Percentiles rank a stretch among this genome's conserved stretches.
Conservation (phyloP, 768 basidiomycete genomes). For the Boletus vermiculosoides region DNA sequence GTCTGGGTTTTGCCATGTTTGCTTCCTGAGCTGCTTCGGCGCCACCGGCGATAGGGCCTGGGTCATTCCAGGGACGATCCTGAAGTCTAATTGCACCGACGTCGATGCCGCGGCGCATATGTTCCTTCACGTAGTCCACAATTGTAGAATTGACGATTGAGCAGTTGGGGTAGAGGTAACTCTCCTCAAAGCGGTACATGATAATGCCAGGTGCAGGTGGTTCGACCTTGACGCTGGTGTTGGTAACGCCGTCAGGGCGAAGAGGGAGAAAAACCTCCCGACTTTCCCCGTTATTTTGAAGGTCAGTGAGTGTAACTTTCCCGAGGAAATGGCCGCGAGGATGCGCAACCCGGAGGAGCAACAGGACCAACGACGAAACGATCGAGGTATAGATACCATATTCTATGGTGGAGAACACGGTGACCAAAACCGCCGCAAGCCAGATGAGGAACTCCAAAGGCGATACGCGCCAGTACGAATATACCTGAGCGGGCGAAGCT, state of each 20-base stretch:
- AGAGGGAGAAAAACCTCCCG: slow-evolving; percentile 89
- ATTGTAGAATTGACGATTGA: slow-evolving; percentile 66
- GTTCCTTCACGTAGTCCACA: slow-evolving; percentile 76
- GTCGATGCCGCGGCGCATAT: slow-evolving; percentile 76
- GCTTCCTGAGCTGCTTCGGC: slow-evolving; percentile 45
- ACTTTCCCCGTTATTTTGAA: slow-evolving; percentile 31
- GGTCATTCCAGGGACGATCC: slow-evolving; percentile 95
- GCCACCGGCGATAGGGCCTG: slow-evolving; percentile 59
- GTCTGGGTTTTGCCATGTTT: slow-evolving; percentile 56
- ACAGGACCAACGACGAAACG: slow-evolving; percentile 69
- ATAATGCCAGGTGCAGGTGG: slow-evolving; percentile 84
- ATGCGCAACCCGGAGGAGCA: slow-evolving; percentile 83
- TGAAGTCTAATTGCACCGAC: slow-evolving; percentile 56
- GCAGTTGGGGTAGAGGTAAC: slow-evolving; percentile 82
- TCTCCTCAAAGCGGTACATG: slow-evolving; percentile 91
- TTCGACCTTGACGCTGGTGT: slow-evolving; percentile 67
- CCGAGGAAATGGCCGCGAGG: slow-evolving; percentile 93
- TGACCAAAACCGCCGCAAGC: slow-evolving; percentile 81
- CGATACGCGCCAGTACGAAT: slow-evolving; percentile 89
- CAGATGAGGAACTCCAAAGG: slow-evolving; percentile 93
- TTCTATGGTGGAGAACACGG: slow-evolving; percentile 92
- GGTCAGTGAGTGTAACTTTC: slow-evolving; percentile 59
- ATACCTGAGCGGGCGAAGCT: slow-evolving; percentile 77
- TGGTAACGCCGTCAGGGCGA: slow-evolving; percentile 54
- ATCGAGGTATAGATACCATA: slow-evolving; percentile 90